Percentiles rank a stretch among this genome's conserved stretches.
These are phyloP conservation scores for Alternaria postmessia DNA, from an alignment of 2,329 filamentous ascomycete genomes.

Conservation along the genomic window DNA sequence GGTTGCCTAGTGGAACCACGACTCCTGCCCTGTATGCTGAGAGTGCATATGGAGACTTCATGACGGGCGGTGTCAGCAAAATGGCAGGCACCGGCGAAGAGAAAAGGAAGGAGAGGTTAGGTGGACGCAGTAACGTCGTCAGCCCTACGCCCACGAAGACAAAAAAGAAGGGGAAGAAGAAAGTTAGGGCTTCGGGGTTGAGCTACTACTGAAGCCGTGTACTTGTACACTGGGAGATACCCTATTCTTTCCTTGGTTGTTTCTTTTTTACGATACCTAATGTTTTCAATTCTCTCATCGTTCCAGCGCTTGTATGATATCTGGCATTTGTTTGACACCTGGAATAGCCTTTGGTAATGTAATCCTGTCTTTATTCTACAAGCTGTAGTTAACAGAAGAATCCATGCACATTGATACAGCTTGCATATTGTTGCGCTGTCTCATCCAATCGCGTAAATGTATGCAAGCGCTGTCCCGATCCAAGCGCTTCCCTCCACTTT, in stretches of 20 bases:
- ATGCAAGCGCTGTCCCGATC: background rate
- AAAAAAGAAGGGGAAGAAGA: conserved; percentile 37
- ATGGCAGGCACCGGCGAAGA: conserved; percentile 14
- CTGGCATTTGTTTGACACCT: background rate
- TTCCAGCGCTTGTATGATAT: background rate
- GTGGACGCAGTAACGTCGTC: conserved; percentile 16
- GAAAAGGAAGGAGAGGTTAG: conserved; percentile 23
- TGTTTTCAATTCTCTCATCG: background rate
- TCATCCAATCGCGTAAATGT: background rate
- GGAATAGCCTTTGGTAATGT: background rate
- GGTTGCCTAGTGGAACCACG: conserved; percentile 32
- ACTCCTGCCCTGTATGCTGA: conserved; percentile 28
- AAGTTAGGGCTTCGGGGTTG: conserved; percentile 34
- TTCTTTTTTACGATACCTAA: too few species aligned
- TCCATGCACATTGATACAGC: background rate
- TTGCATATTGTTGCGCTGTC: background rate
- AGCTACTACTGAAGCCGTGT: conserved; percentile 37
- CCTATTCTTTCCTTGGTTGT: background rate
- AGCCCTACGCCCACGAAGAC: conserved; percentile 32
- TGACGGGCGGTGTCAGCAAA: conserved; percentile 29
- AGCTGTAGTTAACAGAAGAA: background rate
- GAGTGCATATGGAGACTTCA: conserved; percentile 27
- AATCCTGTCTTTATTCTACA: background rate
- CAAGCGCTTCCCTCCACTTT: background rate
- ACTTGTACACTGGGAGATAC: conserved; percentile 5